Base-by-base conservation (phyloP, 208 protist species). In the Trypanosoma congolense region DNA sequence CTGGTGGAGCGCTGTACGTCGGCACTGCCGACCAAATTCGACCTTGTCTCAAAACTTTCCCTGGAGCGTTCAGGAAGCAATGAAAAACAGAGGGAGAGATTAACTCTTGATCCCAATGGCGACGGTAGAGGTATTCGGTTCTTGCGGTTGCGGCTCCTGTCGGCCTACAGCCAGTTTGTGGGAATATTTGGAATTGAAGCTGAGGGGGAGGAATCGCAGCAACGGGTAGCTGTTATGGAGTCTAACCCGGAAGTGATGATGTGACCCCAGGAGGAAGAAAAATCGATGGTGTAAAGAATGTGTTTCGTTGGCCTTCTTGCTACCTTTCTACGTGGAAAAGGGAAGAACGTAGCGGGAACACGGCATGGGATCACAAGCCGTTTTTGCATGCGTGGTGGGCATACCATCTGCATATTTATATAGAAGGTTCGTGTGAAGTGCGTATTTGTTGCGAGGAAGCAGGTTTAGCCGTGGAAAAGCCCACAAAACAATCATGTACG, bases 161-260 rank as follows among this genome's bases (percentile, higher is more conserved):
- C 82, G 18, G 86, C 82, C 8, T 93, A 89, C 71, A 75, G 56
- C 45, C 75, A 93, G 29, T 93, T 93, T 56, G 86, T 88, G 4
- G 86, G 75, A 6, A 61, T 93, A 12, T 80, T 78, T 62, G 61
- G 63, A 35, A 56, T 90, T 1, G 79, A 82, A 2, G 80, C 58
- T 35, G 69, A 74, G 43, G 86, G 86, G 0, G 86, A 90, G 71
- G 85, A 93, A 47, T 88, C 85, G 12, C 73, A 82, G 74, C 85
- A 93, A 70, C 77, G 79, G n/a, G 70, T 93, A 19, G 85, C 81
- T 4, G 72, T 93, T 5, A 31, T 93, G 33, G 79, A 93, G 55
- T 86, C 74, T 44, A 74, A 73, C 25, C 76, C 81, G 2, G 85
- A 93, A 52, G 74, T 93, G 35, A 72, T 76, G n/a, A 73, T 92